Conservation (phyloP, 1,284 basidiomycete genomes). For the Ustilago xerochloae region DNA sequence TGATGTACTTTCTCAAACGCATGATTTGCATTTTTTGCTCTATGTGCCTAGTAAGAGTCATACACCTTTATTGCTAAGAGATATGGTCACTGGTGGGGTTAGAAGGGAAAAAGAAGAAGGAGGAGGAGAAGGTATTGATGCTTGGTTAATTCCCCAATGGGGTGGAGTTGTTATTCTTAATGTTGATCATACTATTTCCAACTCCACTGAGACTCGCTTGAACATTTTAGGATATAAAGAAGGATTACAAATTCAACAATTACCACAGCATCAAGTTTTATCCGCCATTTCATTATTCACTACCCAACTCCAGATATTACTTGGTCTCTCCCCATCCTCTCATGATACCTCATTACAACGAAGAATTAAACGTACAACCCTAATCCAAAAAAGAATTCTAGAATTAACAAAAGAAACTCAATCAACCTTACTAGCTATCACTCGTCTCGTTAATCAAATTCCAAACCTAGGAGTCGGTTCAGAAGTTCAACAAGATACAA, state of each 20-base stretch:
- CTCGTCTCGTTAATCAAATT: constrained; percentile 57
- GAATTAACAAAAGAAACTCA: constrained; percentile 45
- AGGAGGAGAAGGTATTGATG: constrained; percentile 50
- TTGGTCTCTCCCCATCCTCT: constrained; percentile 73
- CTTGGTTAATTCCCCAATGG: constrained; percentile 94
- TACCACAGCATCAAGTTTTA: constrained; percentile 13
- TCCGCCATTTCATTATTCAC: constrained; percentile 79
- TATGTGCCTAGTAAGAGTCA: constrained; percentile 82
- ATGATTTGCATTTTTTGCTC: constrained; percentile 89
- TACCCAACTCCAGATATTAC: constrained; percentile 78
- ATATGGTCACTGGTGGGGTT: constrained; percentile 55
- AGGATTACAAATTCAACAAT: neutral
- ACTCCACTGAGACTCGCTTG: neutral
- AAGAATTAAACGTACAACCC: constrained; percentile 14
- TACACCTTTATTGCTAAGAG: constrained; percentile 79
- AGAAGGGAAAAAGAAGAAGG: neutral
- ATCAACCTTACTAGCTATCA: constrained; percentile 56
- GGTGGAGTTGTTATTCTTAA: constrained; percentile 89
- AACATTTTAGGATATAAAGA: neutral
- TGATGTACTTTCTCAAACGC: constrained; percentile 44
- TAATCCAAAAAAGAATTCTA: constrained; percentile 47
- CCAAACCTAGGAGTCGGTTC: constrained; percentile 58
- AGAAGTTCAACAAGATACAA: constrained; percentile 45
- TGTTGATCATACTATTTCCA: neutral
- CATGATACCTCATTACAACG: neutral